Conservation (phyloP, 441 rosid genomes). For the Gossypium lobatum region DNA sequence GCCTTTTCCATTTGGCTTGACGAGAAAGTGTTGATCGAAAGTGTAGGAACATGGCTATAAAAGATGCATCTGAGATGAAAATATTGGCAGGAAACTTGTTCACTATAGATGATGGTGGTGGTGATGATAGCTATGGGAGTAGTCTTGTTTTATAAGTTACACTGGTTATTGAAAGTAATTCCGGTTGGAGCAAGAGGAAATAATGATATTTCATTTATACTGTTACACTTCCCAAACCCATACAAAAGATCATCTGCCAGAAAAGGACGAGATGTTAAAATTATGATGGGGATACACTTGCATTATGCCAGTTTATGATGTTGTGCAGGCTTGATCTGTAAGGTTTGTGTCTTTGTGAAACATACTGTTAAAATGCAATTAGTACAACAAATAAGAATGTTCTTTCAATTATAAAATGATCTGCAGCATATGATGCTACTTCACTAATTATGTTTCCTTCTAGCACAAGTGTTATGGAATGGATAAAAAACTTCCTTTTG, state of each 20-base stretch:
- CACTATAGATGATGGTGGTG: neutral
- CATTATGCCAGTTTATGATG: neutral
- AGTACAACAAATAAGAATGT: neutral
- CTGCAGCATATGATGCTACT: neutral
- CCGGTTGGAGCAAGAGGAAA: neutral
- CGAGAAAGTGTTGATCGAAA: neutral
- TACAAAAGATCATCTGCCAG: neutral
- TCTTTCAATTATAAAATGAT: neutral
- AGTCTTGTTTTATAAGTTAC: neutral
- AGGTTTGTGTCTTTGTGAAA: neutral
- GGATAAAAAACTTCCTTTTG: neutral
- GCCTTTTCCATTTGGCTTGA: neutral
- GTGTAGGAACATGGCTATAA: neutral
- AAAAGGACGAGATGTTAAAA: neutral
- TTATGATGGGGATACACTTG: neutral
- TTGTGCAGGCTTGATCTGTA: neutral
- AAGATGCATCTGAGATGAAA: neutral
- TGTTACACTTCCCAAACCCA: neutral
- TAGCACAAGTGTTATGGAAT: neutral
- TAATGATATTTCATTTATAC: neutral
- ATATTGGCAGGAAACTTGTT: neutral
- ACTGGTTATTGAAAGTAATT: neutral
- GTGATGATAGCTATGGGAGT: neutral
- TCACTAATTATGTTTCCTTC: neutral
- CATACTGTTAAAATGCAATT: neutral